Base-by-base conservation (phyloP, 768 basidiomycete genomes). In the Suillus ampliporus region DNA sequence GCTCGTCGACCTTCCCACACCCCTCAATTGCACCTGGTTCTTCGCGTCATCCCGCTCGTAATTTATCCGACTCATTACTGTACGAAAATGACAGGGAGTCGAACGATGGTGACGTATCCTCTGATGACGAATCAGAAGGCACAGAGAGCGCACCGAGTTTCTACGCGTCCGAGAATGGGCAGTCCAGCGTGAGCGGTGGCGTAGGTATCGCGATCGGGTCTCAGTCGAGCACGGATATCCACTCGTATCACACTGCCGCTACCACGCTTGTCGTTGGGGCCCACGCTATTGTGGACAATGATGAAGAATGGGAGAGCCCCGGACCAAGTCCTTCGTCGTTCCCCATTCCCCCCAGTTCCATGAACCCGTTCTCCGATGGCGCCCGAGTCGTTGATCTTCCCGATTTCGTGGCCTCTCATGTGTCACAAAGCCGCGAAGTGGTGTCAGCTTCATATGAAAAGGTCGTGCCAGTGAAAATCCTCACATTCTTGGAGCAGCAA, bases 151-250 rank as follows among this genome's bases (percentile, higher is more conserved):
- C 57, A 8, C 37, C 38, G 23, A 59, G 44, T 38, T n/a, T 60
- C 13, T 50, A 62, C n/a, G 3, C 46, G 8, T 35, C 57, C 13
- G 28, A 19, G 28, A 11, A 61, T 17, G 23, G 23, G 14, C 37
- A 48, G 14, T 31, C 46, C 5, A 28, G 35, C 44, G n/a, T 48
- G 34, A 38, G 26, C 19, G n/a, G 26, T 34, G 46, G 43, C 23
- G 34, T 61, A 17, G 61, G 57, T 23, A 46, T 62, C 9, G 61
- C 61, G 35, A 62, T 62, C 26, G 61, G 61, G n/a, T 47, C 58
- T 28, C 43, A 47, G 26, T 60, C 61, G 52, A 64, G 60, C 19
- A 52, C 41, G 51, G 38, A 61, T 41, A 9, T 56, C 38, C 31
- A 64, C 21, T 38, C 60, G 28, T 64, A 38, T 28, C 37, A 56